phyloP scores from a whole-genome alignment of 495 filamentous ascomycete genomes.

The Podospora pseudoanserina region DNA sequence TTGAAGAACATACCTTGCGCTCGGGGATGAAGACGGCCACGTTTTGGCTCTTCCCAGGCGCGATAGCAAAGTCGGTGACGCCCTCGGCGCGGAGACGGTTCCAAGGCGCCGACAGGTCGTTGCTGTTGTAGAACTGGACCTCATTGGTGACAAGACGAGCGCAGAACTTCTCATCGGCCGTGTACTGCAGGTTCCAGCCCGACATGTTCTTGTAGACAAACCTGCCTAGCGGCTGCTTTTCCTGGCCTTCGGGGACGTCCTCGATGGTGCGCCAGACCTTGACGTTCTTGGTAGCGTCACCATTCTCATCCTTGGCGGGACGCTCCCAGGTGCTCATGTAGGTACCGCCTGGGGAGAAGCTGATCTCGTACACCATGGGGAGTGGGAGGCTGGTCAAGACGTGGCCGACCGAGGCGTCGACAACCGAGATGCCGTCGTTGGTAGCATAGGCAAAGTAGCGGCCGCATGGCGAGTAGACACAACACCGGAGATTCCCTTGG shows the following conservation, averaged over 20 bases:
- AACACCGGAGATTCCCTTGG: constrained; percentile 91
- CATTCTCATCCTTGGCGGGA: constrained; percentile 83
- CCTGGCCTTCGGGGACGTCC: constrained; percentile 47
- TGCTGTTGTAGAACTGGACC: constrained; percentile 91
- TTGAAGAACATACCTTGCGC: constrained; percentile 64
- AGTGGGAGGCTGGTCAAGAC: constrained; percentile 69
- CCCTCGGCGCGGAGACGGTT: constrained; percentile 93
- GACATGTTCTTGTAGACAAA: constrained; percentile 95
- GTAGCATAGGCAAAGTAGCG: constrained; percentile 95
- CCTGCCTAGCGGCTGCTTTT: constrained; percentile 71
- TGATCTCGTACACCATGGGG: constrained; percentile 84
- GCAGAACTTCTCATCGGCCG: constrained; percentile 84
- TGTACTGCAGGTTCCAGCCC: constrained; percentile 98
- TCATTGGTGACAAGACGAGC: constrained; percentile 93
- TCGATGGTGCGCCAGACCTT: constrained; percentile 88
- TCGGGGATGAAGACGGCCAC: constrained; percentile 93
- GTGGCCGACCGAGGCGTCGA: constrained; percentile 77
- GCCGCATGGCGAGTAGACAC: constrained; percentile 89
- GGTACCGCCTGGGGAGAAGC: constrained; percentile 87
- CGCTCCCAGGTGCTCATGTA: constrained; percentile 97
- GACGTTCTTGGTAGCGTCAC: constrained; percentile 89
- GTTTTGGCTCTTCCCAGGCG: constrained; percentile 81
- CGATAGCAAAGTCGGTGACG: constrained; percentile 82
- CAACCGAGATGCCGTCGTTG: constrained; percentile 76
- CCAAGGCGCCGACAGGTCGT: constrained; percentile 81